Evolutionary conservation across 1,284 basidiomycete genomes (phyloP), one percentile per base, ranked within the genome.

Genomic region (Leucoagaricus sp.): DNA sequence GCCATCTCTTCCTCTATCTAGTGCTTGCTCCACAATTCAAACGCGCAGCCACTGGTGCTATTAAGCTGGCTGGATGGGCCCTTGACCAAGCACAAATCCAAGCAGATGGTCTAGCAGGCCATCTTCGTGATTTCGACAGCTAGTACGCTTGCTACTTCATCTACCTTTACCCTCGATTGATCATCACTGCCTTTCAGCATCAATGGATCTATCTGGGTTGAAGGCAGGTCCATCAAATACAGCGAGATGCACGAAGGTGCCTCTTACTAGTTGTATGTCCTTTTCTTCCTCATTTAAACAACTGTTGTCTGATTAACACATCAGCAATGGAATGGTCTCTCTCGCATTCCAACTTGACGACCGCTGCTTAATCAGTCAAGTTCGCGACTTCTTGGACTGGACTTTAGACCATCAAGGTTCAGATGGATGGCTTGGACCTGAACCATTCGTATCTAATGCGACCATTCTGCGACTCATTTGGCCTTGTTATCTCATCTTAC

Each of bases 211-310:
- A 75, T 76, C 49, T 75, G 75, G 73, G 69, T 74, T 12, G 65
- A 71, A 61, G 72, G 72, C 6, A 73, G 75, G 17, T 72, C 69
- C 1, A 69, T 75, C 36, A 73, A 76, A 58, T 76, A 76, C 50
- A 74, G 72, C 15, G 68, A 72, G 12, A 75, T 76, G 73, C 74
- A 75, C 47, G 75, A 76, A 58, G 63, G 71, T 31, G 72, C 72
- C 12, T 72, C 73, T 8, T 75, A 75, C 55, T 76, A 74, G 74
- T 76, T 75, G 73, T 76, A 63, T 55, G 74, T n/a, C n/a, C n/a
- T n/a, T n/a, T n/a, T n/a, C n/a, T n/a, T n/a, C n/a, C n/a, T n/a
- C n/a, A n/a, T n/a, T n/a, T n/a, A n/a, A n/a, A n/a, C n/a, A n/a
- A n/a, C n/a, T n/a, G n/a, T n/a, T n/a, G 19, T 15, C 47, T n/a